phyloP scores from a whole-genome alignment of 139 green algal species.

The Chlorella sp. region DNA sequence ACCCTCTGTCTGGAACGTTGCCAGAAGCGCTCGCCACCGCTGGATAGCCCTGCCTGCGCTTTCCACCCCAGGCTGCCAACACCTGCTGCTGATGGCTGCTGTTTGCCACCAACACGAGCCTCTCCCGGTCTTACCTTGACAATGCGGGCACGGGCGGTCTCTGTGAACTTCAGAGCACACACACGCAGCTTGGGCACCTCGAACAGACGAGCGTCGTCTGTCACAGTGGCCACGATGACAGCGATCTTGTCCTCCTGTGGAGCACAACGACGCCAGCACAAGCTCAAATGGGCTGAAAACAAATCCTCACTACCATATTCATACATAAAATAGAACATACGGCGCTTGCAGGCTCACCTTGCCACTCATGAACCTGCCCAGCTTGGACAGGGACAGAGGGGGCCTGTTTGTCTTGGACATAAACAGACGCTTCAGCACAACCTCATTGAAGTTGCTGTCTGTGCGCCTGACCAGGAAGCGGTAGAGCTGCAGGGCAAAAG shows the following conservation, averaged over 20 bases:
- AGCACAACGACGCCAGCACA: not conserved
- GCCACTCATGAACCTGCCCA: slow-evolving; percentile 85
- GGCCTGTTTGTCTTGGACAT: slow-evolving; percentile 92
- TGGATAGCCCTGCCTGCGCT: no score
- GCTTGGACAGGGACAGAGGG: slow-evolving; percentile 91
- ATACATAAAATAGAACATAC: no score
- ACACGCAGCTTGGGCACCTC: slow-evolving; percentile 92
- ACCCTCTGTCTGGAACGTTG: no score
- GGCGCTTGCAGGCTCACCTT: no score
- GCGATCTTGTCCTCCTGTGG: slow-evolving; percentile 77
- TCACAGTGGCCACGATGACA: slow-evolving; percentile 92
- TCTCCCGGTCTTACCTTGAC: slow-evolving; percentile 75
- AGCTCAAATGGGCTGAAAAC: no score
- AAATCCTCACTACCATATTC: no score
- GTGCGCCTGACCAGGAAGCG: slow-evolving; percentile 92
- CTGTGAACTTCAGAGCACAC: slow-evolving; percentile 88
- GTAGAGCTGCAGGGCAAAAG: slow-evolving; percentile 81
- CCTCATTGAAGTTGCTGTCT: slow-evolving; percentile 94
- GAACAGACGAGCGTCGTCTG: slow-evolving; percentile 88
- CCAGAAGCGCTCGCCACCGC: no score
- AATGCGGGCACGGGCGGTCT: slow-evolving; percentile 95
- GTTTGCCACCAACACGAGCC: no score
- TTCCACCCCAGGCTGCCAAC: no score
- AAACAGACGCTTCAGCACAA: slow-evolving; percentile 94
- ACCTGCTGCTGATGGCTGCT: no score